Base-by-base conservation (phyloP, 306 rosid species). In the Gynostemma pentaphyllum region DNA sequence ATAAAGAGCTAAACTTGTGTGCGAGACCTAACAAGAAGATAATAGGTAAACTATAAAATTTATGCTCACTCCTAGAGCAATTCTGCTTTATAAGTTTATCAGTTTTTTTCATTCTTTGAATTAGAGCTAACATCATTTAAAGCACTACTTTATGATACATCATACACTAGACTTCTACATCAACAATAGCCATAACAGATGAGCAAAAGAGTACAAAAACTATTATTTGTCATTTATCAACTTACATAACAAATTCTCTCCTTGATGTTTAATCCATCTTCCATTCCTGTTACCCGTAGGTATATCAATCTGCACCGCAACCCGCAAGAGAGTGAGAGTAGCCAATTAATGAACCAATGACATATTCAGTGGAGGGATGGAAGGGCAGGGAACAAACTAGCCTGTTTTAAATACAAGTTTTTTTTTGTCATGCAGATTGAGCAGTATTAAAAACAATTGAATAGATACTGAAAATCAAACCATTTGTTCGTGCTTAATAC, bases 221-320 rank as follows among this genome's bases (percentile, higher is more conserved):
- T 37, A 37, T 37, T 41, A 37, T 37, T 41, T 27, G 66, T 68
- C 34, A 34, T 29, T 59, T 48, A 50, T 72, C 46, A 29, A 84
- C 98, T 82, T 85, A 91, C 96, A 78, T 77, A 91, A 70, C 77
- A 83, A 80, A 88, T 78, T 66, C 95, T 82, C 74, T 85, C 90
- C 80, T 84, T 91, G 72, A 85, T 76, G 37, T 85, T 85, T 71
- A 91, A 77, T 69, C 98, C 96, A 70, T 83, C 95, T 76, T 83
- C 92, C 98, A 91, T 91, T 76, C 98, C 98, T 28, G 86, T 82
- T 62, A 91, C 95, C 55, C 86, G 81, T 45, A 91, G 98, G 81
- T 88, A 91, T 68, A 88, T 78, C 78, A 91, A 78, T 79, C 98
- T 91, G 95, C 46, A 57, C 41, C 55, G 60, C 67, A 57, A 48